These are phyloP conservation scores for Nitzschia sp. DNA, from an alignment of 108 stramenopile genomes.

Conservation along the genomic window DNA sequence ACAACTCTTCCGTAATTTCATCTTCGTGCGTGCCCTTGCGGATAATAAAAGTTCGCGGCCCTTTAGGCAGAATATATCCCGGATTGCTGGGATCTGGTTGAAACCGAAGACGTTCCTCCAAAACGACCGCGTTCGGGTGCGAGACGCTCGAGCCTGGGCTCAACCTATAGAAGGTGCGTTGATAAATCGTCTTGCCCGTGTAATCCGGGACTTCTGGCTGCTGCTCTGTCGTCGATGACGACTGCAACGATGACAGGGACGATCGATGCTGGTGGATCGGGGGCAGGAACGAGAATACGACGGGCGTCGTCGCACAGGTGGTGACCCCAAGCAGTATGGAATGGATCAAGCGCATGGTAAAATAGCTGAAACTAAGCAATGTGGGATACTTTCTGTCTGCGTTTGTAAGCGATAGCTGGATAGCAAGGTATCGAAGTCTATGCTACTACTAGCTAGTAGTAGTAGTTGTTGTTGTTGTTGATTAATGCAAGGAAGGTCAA, in stretches of 20 bases:
- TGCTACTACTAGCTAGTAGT: too few relatives aligned
- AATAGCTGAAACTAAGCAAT: too few relatives aligned
- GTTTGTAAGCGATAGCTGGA: too few relatives aligned
- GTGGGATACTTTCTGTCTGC: too few relatives aligned
- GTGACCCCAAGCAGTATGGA: not conserved
- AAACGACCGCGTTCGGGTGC: conserved; percentile 16
- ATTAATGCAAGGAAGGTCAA: too few relatives aligned
- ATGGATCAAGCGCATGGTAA: not conserved
- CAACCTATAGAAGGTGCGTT: conserved; percentile 59
- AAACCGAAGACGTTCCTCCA: conserved; percentile 37
- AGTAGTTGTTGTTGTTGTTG: too few relatives aligned
- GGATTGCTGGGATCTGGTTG: conserved; percentile 15
- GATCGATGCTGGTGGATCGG: not conserved
- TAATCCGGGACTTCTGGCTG: conserved; percentile 16
- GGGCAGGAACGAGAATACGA: not conserved
- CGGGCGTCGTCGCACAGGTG: not conserved
- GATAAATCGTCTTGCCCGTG: conserved; percentile 35
- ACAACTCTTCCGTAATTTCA: conserved; percentile 37
- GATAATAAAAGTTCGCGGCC: conserved; percentile 35
- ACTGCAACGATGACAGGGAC: not conserved
- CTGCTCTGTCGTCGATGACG: not conserved
- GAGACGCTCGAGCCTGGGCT: conserved; percentile 39
- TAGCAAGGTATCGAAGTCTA: too few relatives aligned
- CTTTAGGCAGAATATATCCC: conserved; percentile 22
- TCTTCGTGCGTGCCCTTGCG: conserved; percentile 41